Evolutionary conservation across 2,329 filamentous ascomycete species (phyloP).

Genomic region (Lachnellula arida): DNA sequence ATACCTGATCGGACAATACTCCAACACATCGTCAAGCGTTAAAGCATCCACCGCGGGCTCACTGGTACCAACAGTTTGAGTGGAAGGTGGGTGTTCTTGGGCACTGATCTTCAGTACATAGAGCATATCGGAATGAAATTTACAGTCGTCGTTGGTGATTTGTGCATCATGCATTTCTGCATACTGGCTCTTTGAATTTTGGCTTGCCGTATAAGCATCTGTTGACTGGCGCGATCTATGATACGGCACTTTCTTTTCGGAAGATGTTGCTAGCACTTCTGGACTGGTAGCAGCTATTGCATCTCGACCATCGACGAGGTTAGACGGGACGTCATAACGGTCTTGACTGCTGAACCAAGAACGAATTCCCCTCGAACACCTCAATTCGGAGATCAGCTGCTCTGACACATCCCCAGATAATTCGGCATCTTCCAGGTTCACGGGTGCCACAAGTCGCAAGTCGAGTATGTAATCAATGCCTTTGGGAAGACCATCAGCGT

Average conservation of each 20-base stretch:
- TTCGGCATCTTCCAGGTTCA: constrained; percentile 54
- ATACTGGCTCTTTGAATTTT: background rate
- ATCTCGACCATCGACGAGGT: constrained; percentile 45
- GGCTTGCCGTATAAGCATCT: background rate
- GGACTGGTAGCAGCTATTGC: constrained; percentile 28
- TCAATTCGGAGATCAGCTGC: constrained; percentile 53
- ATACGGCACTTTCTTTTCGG: background rate
- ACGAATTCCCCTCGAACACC: constrained; percentile 50
- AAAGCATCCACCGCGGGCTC: background rate
- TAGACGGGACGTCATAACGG: constrained; percentile 36
- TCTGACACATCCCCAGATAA: constrained; percentile 33
- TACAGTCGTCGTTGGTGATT: background rate
- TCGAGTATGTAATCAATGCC: constrained; percentile 57
- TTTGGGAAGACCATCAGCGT: constrained; percentile 27
- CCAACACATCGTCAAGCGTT: constrained; percentile 33
- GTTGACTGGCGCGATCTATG: no score
- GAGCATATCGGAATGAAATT: background rate
- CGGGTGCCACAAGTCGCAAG: constrained; percentile 42
- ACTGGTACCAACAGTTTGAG: no score
- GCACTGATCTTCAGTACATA: background rate
- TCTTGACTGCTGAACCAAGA: constrained; percentile 46
- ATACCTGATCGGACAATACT: constrained; percentile 63
- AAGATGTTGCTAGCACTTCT: background rate
- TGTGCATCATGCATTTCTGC: background rate
- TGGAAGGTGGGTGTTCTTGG: background rate